Evolutionary conservation across 176 grass and related monocot species (phyloP).

Genomic region (Triticum urartu): DNA sequence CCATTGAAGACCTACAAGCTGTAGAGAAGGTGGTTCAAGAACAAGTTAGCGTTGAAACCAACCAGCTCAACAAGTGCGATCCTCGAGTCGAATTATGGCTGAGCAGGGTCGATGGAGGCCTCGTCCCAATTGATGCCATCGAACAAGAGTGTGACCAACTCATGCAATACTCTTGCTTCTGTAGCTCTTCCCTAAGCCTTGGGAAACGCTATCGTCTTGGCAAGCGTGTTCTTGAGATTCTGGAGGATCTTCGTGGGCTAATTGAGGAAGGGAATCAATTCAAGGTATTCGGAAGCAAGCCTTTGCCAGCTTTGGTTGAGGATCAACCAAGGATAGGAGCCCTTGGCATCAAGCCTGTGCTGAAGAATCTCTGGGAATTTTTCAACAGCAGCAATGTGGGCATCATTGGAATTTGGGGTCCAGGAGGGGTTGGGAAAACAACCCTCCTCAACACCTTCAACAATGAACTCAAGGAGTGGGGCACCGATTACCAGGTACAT

Average conservation of each 20-base stretch:
- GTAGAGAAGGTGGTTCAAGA: neutral
- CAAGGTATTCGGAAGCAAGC: conserved; percentile 19
- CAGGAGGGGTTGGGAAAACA: conserved; percentile 64
- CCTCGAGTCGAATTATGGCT: conserved; percentile 36
- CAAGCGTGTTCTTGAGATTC: conserved; percentile 10
- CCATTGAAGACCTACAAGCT: conserved; percentile 29
- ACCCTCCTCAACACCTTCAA: conserved; percentile 58
- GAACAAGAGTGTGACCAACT: conserved; percentile 25
- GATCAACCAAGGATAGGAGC: conserved; percentile 6
- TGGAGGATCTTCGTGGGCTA: conserved; percentile 30
- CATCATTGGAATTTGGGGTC: conserved; percentile 59
- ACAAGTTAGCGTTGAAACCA: conserved; percentile 24
- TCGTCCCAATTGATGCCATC: neutral
- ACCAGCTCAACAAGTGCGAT: conserved; percentile 31
- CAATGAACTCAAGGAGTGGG: conserved; percentile 39
- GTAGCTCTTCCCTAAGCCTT: conserved; percentile 9
- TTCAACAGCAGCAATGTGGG: neutral
- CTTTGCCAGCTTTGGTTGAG: conserved; percentile 19
- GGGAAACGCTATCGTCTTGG: conserved; percentile 17
- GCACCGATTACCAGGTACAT: conserved; percentile 24
- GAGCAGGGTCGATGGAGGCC: neutral
- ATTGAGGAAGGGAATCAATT: conserved; percentile 28
- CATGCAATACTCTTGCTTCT: conserved; percentile 26
- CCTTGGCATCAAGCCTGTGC: conserved; percentile 37
- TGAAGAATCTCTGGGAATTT: neutral